phyloP scores from a whole-genome alignment of 2,329 filamentous ascomycete species.

The Colletotrichum kahawae region DNA sequence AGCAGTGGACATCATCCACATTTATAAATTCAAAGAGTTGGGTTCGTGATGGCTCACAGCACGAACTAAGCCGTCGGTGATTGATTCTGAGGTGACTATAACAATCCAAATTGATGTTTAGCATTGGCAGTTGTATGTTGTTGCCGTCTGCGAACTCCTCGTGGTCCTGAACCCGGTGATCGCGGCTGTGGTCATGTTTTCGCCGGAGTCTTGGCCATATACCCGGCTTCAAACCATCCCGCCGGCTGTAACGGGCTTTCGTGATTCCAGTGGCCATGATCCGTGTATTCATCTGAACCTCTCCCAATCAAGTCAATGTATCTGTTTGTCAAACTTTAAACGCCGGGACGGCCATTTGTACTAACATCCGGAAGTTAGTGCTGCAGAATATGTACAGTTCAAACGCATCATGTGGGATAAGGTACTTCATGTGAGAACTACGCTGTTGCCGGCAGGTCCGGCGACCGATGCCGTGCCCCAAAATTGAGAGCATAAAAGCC shows the following conservation, averaged over 20 bases:
- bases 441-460: not conserved
- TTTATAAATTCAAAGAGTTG: no score
- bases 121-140: not conserved
- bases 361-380: not conserved
- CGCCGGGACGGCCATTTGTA: fast-evolving
- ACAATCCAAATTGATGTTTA: no score
- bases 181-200: not conserved
- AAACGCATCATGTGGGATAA: fast-evolving
- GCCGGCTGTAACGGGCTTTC: conserved; percentile 6
- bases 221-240: not conserved
- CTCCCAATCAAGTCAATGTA: not conserved
- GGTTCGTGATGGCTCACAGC: fast-evolving
- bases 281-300: not conserved
- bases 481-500: fast-evolving
- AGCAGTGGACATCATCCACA: no score
- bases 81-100: no score
- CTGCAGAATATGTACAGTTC: not conserved
- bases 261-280: fast-evolving
- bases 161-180: fast-evolving
- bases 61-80: no score
- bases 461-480: fast-evolving
- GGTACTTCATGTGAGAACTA: not conserved
- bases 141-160: fast-evolving
- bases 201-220: not conserved
- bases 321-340: not conserved